phyloP scores from a whole-genome alignment of 371 early-diverging fungal species.

The Lichtheimia ornata region DNA sequence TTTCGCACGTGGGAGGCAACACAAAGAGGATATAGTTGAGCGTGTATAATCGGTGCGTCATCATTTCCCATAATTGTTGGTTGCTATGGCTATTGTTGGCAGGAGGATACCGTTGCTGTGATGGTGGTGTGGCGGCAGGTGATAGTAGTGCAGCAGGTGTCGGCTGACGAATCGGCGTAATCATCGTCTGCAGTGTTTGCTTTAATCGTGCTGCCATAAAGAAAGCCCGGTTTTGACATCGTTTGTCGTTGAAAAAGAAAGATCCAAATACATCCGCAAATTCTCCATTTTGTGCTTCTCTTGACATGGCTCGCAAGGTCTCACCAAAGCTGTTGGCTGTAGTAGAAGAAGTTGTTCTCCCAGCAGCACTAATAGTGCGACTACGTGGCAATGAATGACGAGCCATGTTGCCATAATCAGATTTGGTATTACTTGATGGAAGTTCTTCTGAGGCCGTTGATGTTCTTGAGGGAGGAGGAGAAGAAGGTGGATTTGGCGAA shows the following conservation, averaged over 20 bases:
- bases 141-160: constrained; percentile 14
- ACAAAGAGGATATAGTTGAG: constrained; percentile 47
- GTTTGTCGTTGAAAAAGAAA: constrained; percentile 50
- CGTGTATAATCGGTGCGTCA: constrained; percentile 47
- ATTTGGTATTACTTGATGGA: constrained; percentile 11
- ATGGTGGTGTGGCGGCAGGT: constrained; percentile 16
- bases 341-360: not conserved
- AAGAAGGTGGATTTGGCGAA: constrained; percentile 18
- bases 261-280: constrained; percentile 44
- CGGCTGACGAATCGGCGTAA: not conserved
- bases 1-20: constrained; percentile 31
- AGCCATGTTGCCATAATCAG: constrained; percentile 6
- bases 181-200: constrained; percentile 28
- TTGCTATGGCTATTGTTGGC: constrained; percentile 6
- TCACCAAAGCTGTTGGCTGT: constrained; percentile 32
- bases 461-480: constrained; percentile 3
- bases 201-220: constrained; percentile 48
- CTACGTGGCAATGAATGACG: constrained; percentile 10
- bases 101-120: not conserved
- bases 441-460: constrained; percentile 1
- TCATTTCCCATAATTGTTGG: constrained; percentile 35
- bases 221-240: constrained; percentile 47
- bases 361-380: constrained; percentile 10
- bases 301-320: constrained; percentile 39
- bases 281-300: constrained; percentile 35